Base-by-base conservation (phyloP, 2,329 filamentous ascomycete genomes). In the Microdochium nivale region DNA sequence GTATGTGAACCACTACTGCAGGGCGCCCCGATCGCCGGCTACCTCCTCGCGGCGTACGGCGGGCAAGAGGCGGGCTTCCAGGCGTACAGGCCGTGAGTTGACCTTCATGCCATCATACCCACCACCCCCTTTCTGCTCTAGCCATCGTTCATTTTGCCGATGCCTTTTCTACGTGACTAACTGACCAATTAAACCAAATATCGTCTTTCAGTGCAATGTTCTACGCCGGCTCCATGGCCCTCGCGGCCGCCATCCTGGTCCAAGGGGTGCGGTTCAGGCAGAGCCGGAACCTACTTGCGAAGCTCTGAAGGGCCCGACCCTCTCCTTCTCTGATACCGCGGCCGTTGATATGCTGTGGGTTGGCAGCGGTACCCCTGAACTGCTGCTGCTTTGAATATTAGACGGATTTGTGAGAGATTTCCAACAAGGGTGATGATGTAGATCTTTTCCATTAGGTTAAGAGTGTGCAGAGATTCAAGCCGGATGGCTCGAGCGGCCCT, bases 11-110 rank as follows among this genome's bases (percentile, higher is more conserved):
- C n/a, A n/a, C n/a, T n/a, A n/a, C n/a, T n/a, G 33, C 53, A 75
- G 72, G 78, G 78, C 1, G 71, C 75, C 0, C 81, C 81, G 0
- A 83, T 84, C 55, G 80, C 81, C 2, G 80, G 80, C 10, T 82
- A 80, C 53, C 67, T 84, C 1, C 67, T 84, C 0, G 72, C 69
- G 50, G 73, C 74, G 0, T 71, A 70, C 27, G 73, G 74, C 32
- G 72, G 71, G 2, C 61, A 60, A 43, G 37, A 44, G 16, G 37
- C 37, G 7, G 37, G 37, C 37, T 44, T 23, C 37, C 37, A 44
- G 37, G 37, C 37, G 8, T 44, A 46, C 8, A 23, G 43, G 8
- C 43, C 43, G 14, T 37, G n/a, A 37, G 14, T 37, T 14, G 7
- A 16, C 33, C 11, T 5, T 37, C 27, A 11, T 11, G 5, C 27